Percentiles rank a stretch among this genome's conserved stretches.
Evolutionary conservation across 352 stramenopile species (phyloP).

Genomic region (Pythium diclinum): DNA sequence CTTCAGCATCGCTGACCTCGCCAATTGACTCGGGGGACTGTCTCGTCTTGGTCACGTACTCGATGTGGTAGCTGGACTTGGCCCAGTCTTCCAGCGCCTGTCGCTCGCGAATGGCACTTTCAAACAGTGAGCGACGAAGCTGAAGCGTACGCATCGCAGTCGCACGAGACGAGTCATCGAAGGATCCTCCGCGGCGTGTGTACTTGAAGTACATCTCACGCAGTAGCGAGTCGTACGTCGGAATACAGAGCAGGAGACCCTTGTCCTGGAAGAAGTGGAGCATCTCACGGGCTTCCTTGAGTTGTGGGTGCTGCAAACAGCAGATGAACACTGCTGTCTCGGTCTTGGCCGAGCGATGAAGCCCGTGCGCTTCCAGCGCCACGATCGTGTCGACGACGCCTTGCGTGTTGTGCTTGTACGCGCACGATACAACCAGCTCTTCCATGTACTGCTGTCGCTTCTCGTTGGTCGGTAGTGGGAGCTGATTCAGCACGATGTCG

Average conservation of each 20-base stretch:
- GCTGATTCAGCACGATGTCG: constrained; percentile 40
- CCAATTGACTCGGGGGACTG: constrained; percentile 4
- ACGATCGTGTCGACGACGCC: constrained; percentile 53
- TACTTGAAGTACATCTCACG: constrained; percentile 81
- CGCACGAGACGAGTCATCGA: constrained; percentile 59
- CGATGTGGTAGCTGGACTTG: constrained; percentile 9
- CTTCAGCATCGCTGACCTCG: constrained; percentile 6
- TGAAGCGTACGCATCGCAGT: constrained; percentile 59
- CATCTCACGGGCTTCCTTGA: constrained; percentile 35
- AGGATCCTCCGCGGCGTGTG: constrained; percentile 48
- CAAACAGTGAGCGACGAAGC: constrained; percentile 54
- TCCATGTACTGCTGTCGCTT: constrained; percentile 53
- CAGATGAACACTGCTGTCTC: constrained; percentile 65
- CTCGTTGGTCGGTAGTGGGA: constrained; percentile 29
- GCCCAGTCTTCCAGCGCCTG: constrained; percentile 30
- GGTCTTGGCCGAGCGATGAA: constrained; percentile 47
- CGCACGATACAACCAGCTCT: constrained; percentile 67
- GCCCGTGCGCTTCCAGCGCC: constrained; percentile 39
- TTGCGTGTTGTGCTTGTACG: constrained; percentile 56
- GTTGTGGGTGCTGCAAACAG: constrained; percentile 47
- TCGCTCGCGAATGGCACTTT: constrained; percentile 45
- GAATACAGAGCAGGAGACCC: constrained; percentile 44
- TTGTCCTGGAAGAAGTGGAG: constrained; percentile 49
- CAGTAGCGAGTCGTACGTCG: constrained; percentile 67
- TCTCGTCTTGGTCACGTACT: constrained; percentile 1